A percentile compares a stretch with the other conserved stretches of the same genome.
phyloP scores from a whole-genome alignment of 257 asterid genomes.

The Gentiana macrophylla region DNA sequence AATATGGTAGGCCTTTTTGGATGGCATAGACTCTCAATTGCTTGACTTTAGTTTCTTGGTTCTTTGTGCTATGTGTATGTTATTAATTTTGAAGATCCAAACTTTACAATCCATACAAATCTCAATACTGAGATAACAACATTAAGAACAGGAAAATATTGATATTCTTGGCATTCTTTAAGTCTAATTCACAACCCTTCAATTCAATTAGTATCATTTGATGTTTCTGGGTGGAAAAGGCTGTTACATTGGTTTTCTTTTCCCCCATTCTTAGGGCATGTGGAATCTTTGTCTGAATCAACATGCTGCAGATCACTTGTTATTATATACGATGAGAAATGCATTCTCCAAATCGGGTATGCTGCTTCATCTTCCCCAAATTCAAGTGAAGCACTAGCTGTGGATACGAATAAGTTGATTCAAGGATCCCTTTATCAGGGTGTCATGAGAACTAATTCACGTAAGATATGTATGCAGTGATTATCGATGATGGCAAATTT shows the following conservation, averaged over 20 bases:
- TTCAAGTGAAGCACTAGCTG: conserved; percentile 34
- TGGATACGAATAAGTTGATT: conserved; percentile 48
- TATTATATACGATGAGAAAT: conserved; percentile 53
- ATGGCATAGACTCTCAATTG: no score
- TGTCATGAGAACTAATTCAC: conserved; percentile 60
- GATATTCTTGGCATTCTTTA: no score
- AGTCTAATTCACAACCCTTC: no score
- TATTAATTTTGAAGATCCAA: no score
- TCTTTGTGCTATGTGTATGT: not conserved
- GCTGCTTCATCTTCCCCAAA: conserved; percentile 37
- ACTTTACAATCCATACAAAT: no score
- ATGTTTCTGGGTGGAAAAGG: not conserved
- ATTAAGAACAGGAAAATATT: no score
- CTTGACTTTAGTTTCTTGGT: conserved; percentile 4
- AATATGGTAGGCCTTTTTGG: conserved; percentile 42
- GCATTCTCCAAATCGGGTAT: conserved; percentile 74
- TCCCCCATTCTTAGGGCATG: conserved; percentile 55
- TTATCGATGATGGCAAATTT: conserved; percentile 8
- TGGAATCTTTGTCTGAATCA: conserved; percentile 70
- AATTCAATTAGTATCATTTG: no score
- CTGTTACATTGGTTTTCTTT: conserved; percentile 2
- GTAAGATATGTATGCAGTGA: conserved; percentile 31
- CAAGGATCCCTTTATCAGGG: conserved; percentile 72
- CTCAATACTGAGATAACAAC: no score
- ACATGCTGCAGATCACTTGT: conserved; percentile 88